Evolutionary conservation across 257 asterid species (phyloP).

Genomic region (Oldenlandia corymbosa): DNA sequence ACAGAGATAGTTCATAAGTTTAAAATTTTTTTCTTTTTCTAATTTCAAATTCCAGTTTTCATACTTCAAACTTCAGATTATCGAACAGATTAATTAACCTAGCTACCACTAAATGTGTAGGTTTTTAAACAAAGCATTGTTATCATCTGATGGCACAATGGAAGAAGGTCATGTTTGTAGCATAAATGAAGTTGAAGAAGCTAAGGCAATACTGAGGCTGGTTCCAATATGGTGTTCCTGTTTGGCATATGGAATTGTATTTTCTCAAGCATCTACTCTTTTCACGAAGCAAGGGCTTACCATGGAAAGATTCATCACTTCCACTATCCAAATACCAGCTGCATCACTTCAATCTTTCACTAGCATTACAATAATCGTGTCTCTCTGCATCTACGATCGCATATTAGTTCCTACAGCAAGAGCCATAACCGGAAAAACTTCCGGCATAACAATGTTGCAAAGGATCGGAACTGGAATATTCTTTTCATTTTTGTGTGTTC

Average conservation of each 20-base stretch:
- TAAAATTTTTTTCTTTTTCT: no score
- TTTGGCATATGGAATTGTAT: no score
- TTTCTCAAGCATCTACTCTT: no score
- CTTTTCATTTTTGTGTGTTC: background rate
- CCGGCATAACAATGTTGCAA: background rate
- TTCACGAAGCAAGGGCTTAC: background rate
- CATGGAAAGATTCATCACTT: no score
- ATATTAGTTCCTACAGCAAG: background rate
- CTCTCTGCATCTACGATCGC: background rate
- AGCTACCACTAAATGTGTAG: background rate
- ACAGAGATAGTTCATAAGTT: no score
- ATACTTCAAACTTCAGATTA: no score
- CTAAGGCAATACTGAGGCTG: constrained; percentile 6
- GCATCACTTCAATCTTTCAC: background rate
- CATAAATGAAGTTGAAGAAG: constrained; percentile 8
- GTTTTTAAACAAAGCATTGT: constrained; percentile 9
- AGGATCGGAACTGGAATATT: background rate
- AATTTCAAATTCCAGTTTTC: no score
- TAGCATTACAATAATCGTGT: background rate
- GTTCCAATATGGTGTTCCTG: no score
- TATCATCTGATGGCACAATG: background rate
- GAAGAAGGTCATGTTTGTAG: constrained; percentile 3
- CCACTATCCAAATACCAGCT: background rate
- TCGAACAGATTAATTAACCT: no score
- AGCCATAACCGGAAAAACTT: background rate